These are phyloP conservation scores for Maudiozyma serrabonitensis DNA, from an alignment of 805 yeast genomes.

Conservation along the genomic window DNA sequence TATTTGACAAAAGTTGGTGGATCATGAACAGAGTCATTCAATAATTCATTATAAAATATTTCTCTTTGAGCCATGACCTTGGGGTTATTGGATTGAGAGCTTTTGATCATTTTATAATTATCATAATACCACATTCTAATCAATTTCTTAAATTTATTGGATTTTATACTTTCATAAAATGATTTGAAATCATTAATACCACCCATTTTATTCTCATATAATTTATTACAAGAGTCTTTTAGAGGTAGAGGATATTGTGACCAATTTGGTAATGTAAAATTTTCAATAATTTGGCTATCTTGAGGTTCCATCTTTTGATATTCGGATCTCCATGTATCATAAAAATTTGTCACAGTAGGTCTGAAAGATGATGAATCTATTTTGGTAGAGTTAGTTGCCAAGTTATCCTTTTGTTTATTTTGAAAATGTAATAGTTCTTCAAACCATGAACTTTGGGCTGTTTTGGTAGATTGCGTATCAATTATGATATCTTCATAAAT, in stretches of 20 bases:
- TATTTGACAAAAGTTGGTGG: conserved; percentile 14
- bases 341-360: conserved; percentile 12
- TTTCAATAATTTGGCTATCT: conserved; percentile 11
- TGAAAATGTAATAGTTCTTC: background rate
- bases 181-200: conserved; percentile 17
- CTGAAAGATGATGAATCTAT: background rate
- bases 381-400: too few relatives aligned
- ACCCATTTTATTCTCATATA: conserved; percentile 16
- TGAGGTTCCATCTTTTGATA: conserved; percentile 7
- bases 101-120: conserved; percentile 12
- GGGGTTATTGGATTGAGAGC: background rate
- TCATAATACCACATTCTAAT: conserved; percentile 25
- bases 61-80: conserved; percentile 7
- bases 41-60: conserved; percentile 12
- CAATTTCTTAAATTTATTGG: conserved; percentile 11
- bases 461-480: background rate
- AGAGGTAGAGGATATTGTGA: conserved; percentile 15
- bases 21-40: conserved; percentile 16
- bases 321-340: conserved; percentile 15
- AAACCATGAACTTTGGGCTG: conserved; percentile 9
- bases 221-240: conserved; percentile 10
- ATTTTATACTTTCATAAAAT: conserved; percentile 13
- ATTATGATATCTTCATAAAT: conserved; percentile 13
- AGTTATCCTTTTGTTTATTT: background rate
- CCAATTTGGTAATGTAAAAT: conserved; percentile 23